Evolutionary conservation across 805 yeast species (phyloP), one percentile per base, ranked within the genome.

Genomic region (Schizosaccharomyces japonicus): DNA sequence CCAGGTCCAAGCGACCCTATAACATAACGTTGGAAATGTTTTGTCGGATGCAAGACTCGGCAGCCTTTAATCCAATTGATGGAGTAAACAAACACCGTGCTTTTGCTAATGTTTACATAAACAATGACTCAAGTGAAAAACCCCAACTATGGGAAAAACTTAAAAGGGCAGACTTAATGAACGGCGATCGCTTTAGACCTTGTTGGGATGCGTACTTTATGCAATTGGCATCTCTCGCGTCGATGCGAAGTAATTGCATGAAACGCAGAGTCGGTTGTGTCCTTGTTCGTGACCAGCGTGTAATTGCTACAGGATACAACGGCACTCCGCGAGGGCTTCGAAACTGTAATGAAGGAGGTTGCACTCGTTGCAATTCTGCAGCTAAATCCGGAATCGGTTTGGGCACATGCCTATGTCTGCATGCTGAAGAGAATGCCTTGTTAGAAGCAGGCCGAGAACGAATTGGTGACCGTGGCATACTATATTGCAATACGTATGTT

Each of bases 261-360:
- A 90, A 90, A 61, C 66, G 99, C 50, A 69, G 94, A 48, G 99
- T 90, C 2, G 99, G 99, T 0, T 87, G 96, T 62, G 96, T 90
- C 6, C 72, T 90, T 15, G 95, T 83, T 2, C 70, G 83, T 48
- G 90, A 81, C 44, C 74, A 73, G 33, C 67, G 95, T 49, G 93
- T 90, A 26, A 70, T 90, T 25, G 90, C 96, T 2, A 90, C 99
- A 0, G 99, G 99, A 0, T 90, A 90, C 62, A 90, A 90, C 57
- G 99, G 99, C 1, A 90, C 99, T 0, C 96, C 99, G 8, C 69
- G 94, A 39, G 81, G 84, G 50, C 63, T 83, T 55, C 66, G 67
- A 25, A 90, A 90, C 56, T 90, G 99, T 63, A 85, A 82, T 57
- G 87, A 83, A 55, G 98, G 98, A 21, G 99, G 99, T 1, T 90